Conservation (phyloP, 345 rosid genomes). For the Litchi chinensis region DNA sequence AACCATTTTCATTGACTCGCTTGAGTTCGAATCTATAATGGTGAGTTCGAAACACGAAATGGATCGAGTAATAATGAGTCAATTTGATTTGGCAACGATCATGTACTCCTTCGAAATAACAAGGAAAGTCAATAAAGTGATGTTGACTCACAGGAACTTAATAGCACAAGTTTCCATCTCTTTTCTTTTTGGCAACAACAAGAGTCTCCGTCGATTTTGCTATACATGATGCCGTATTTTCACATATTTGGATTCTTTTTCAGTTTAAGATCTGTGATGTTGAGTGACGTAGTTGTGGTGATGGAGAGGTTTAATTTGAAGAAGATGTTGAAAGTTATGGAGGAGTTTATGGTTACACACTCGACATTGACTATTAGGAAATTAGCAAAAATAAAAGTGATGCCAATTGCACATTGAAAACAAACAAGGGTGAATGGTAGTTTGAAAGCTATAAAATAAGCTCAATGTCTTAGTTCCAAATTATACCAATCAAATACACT, state of each 20-base stretch:
- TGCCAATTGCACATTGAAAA: too few relatives aligned
- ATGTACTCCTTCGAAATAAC: conserved; percentile 47
- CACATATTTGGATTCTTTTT: conserved; percentile 29
- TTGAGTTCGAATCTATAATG: conserved; percentile 24
- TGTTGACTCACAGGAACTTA: conserved; percentile 40
- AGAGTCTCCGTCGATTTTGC: conserved; percentile 14
- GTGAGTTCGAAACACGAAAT: neutral
- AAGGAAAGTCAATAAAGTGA: conserved; percentile 40
- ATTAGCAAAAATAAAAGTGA: too few relatives aligned
- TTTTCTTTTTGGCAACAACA: neutral
- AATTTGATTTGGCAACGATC: conserved; percentile 38
- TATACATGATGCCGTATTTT: conserved; percentile 34
- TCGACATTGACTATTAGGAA: conserved; percentile 21
- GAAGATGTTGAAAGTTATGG: conserved; percentile 29
- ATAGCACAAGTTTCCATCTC: conserved; percentile 14
- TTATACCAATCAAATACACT: too few relatives aligned
- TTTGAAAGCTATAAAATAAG: too few relatives aligned
- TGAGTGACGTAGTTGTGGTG: conserved; percentile 31
- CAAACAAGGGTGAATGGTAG: too few relatives aligned
- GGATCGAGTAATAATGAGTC: conserved; percentile 19
- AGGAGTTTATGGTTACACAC: conserved; percentile 26
- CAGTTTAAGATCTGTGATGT: conserved; percentile 29
- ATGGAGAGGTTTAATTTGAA: conserved; percentile 35
- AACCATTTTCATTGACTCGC: conserved; percentile 33
- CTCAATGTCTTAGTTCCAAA: too few relatives aligned